Conservation (phyloP, 2,329 filamentous ascomycete species). For the Beauveria sp. region DNA sequence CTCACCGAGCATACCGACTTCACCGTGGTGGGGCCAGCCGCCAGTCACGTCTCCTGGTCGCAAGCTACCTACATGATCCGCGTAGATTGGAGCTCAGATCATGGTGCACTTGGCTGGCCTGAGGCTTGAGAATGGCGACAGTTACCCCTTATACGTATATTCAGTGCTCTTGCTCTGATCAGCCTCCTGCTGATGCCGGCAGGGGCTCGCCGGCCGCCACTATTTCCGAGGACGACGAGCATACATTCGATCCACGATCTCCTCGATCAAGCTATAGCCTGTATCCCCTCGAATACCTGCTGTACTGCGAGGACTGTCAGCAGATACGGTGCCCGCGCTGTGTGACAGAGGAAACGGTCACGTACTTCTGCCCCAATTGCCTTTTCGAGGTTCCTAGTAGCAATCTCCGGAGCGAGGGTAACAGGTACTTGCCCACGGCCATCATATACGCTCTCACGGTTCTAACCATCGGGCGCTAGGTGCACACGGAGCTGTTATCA, state of each 20-base stretch:
- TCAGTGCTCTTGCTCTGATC: slow-evolving; percentile 56
- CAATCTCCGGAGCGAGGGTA: slow-evolving; percentile 85
- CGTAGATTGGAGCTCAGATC: neutral
- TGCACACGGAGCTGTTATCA: slow-evolving; percentile 94
- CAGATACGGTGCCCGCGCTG: slow-evolving; percentile 92
- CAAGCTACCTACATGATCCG: neutral
- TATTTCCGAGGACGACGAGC: slow-evolving; percentile 60
- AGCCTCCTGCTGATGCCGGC: slow-evolving; percentile 26
- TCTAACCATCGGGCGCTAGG: slow-evolving; percentile 36
- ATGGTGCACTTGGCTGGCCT: neutral
- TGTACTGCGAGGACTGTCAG: slow-evolving; percentile 97
- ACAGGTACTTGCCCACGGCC: slow-evolving; percentile 54
- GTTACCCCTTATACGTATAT: slow-evolving; percentile 58
- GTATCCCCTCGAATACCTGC: slow-evolving; percentile 84
- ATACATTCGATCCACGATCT: slow-evolving; percentile 78
- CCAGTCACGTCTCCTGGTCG: slow-evolving; percentile 8
- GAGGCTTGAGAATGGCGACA: slow-evolving; percentile 33
- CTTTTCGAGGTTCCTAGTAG: slow-evolving; percentile 94
- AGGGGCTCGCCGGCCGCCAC: slow-evolving; percentile 22
- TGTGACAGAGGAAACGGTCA: slow-evolving; percentile 86
- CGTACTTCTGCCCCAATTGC: slow-evolving; percentile 92
- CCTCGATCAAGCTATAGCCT: slow-evolving; percentile 84
- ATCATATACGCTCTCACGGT: neutral
- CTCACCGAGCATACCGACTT: neutral
- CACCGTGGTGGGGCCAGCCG: neutral